Percentiles rank a stretch among this genome's conserved stretches.
Evolutionary conservation across 139 green algal genomes (phyloP).

Genomic region (Micractinium conductrix): DNA sequence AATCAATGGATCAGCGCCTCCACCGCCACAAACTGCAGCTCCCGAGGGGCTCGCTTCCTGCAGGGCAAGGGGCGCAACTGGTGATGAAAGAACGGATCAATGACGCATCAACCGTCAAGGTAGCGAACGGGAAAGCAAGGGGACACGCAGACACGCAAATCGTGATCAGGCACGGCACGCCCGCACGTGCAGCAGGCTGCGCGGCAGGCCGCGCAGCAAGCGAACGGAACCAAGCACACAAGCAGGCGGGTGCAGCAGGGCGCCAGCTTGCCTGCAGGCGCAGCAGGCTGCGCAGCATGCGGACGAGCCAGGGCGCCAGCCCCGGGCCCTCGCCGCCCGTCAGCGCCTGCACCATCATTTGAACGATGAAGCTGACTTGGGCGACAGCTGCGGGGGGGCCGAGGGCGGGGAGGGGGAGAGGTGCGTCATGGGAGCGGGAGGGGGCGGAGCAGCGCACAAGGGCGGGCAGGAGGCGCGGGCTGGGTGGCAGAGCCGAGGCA

Average conservation of each 20-base stretch:
- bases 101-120: too few relatives aligned
- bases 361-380: conserved; percentile 2
- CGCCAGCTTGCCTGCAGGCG: conserved; percentile 49
- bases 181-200: conserved; percentile 63
- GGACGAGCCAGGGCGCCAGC: conserved; percentile 60
- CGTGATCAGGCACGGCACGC: conserved; percentile 16
- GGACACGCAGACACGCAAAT: too few relatives aligned
- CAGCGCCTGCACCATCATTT: conserved; percentile 37
- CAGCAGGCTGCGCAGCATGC: conserved; percentile 73
- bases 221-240: too few relatives aligned
- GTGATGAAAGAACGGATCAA: neutral
- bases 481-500: neutral
- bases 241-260: neutral
- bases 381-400: neutral
- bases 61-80: too few relatives aligned
- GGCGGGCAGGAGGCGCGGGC: neutral
- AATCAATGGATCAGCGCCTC: conserved; percentile 41
- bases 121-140: too few relatives aligned
- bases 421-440: neutral
- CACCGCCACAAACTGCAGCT: conserved; percentile 69
- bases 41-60: conserved; percentile 72
- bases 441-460: neutral
- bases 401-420: neutral
- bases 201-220: conserved; percentile 44
- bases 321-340: conserved; percentile 40